Conservation (phyloP, 257 asterid species). For the Striga asiatica region DNA sequence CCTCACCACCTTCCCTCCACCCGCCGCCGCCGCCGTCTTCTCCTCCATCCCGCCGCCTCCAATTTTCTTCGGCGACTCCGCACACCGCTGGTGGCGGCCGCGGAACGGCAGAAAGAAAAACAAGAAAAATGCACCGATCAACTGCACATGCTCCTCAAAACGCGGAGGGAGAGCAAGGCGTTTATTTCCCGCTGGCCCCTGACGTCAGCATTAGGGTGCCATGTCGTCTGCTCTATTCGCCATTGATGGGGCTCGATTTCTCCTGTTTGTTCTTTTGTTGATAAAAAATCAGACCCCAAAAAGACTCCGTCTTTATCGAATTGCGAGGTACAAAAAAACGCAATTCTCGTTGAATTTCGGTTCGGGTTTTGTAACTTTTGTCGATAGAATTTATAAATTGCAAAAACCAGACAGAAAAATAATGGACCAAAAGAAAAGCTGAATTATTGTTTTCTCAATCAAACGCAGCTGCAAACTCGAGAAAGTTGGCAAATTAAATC, state of each 20-base stretch:
- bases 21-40: constrained; percentile 45
- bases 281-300: neutral
- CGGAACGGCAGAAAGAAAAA: constrained; percentile 52
- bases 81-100: constrained; percentile 27
- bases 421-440: neutral
- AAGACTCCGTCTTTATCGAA: neutral
- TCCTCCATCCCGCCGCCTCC: constrained; percentile 33
- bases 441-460: neutral
- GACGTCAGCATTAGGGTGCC: constrained; percentile 58
- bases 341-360: neutral
- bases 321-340: neutral
- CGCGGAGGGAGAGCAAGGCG: constrained; percentile 47
- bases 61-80: constrained; percentile 28
- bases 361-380: constrained; percentile 19
- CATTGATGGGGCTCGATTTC: neutral
- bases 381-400: neutral
- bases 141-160: constrained; percentile 41
- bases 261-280: neutral
- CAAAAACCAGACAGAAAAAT: too few species aligned
- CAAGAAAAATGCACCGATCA: constrained; percentile 45
- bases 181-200: constrained; percentile 68
- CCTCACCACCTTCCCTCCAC: constrained; percentile 33
- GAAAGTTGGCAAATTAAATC: neutral
- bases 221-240: constrained; percentile 17
- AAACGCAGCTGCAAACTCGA: neutral